Conservation (phyloP, 2,329 filamentous ascomycete species). For the Verticillium dahliae region DNA sequence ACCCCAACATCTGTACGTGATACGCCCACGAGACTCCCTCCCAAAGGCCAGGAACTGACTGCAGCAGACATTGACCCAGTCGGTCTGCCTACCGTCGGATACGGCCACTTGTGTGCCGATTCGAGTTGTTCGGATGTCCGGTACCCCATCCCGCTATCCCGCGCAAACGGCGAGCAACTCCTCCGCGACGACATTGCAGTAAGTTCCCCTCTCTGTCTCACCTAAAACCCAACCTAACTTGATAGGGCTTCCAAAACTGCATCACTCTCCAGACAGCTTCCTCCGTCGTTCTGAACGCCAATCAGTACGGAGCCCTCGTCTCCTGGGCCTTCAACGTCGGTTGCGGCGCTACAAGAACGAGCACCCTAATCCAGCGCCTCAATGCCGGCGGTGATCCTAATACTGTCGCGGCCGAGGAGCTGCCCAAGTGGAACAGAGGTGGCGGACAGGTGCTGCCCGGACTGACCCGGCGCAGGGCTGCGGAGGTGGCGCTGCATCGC, state of each 20-base stretch:
- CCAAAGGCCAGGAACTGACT: background rate
- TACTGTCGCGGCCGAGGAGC: conserved; percentile 33
- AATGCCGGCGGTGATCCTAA: conserved; percentile 35
- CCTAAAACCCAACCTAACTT: background rate
- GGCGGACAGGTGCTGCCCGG: conserved; percentile 30
- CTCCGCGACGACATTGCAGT: conserved; percentile 28
- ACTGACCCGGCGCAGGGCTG: conserved; percentile 32
- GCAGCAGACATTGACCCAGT: conserved; percentile 28
- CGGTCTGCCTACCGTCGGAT: conserved; percentile 41
- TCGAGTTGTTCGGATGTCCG: conserved; percentile 34
- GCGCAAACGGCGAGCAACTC: conserved; percentile 30
- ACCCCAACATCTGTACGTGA: conserved; percentile 5
- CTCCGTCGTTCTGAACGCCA: conserved; percentile 34
- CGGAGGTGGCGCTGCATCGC: conserved; percentile 31
- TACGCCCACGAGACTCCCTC: too few species aligned
- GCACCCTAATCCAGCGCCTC: conserved; percentile 32
- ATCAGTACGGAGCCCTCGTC: conserved; percentile 46
- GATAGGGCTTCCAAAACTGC: conserved; percentile 26
- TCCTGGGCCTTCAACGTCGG: conserved; percentile 46
- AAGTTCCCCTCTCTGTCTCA: conserved; percentile 2
- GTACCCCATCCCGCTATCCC: conserved; percentile 37
- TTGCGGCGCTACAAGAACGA: conserved; percentile 30
- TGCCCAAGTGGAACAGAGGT: conserved; percentile 40
- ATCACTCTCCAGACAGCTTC: conserved; percentile 26
- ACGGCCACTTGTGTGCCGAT: conserved; percentile 40